These are phyloP conservation scores for Cyberlindnera bimundalis DNA, from an alignment of 805 yeast species.

Conservation along the genomic window DNA sequence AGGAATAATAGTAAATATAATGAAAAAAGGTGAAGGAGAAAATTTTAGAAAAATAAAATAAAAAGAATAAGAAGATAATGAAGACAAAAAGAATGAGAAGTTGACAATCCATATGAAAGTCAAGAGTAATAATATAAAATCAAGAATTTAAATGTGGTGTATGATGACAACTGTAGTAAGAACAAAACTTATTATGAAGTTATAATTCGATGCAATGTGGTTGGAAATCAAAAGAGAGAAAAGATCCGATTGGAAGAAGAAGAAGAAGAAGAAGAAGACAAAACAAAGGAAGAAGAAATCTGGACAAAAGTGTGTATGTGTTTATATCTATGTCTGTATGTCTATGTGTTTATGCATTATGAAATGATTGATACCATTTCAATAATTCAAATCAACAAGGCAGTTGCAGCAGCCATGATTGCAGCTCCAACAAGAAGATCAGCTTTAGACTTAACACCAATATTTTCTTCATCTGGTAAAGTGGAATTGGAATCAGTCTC, in stretches of 20 bases:
- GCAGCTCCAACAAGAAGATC: slow-evolving; percentile 4
- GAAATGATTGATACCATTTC: too few relatives aligned
- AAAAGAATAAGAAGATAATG: not conserved
- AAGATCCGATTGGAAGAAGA: too few relatives aligned
- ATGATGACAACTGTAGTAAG: too few relatives aligned
- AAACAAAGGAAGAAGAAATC: not conserved
- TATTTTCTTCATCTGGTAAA: slow-evolving; percentile 10
- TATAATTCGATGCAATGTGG: too few relatives aligned
- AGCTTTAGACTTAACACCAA: slow-evolving; percentile 7
- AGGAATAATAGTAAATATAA: too few relatives aligned
- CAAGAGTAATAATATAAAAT: not conserved
- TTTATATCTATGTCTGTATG: not conserved
- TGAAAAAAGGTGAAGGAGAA: not conserved
- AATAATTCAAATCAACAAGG: slow-evolving; percentile 13
- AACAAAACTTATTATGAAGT: too few relatives aligned
- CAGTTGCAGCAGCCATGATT: slow-evolving; percentile 10
- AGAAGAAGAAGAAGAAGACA: too few relatives aligned
- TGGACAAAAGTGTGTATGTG: not conserved
- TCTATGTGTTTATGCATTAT: not conserved
- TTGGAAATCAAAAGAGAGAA: too few relatives aligned
- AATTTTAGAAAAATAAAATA: not conserved
- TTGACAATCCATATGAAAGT: not conserved
- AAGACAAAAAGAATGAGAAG: not conserved
- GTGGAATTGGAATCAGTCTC: slow-evolving; percentile 10
- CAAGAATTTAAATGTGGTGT: too few relatives aligned